phyloP scores from a whole-genome alignment of 2,329 filamentous ascomycete genomes.

The Ceratocystis alfenasii region DNA sequence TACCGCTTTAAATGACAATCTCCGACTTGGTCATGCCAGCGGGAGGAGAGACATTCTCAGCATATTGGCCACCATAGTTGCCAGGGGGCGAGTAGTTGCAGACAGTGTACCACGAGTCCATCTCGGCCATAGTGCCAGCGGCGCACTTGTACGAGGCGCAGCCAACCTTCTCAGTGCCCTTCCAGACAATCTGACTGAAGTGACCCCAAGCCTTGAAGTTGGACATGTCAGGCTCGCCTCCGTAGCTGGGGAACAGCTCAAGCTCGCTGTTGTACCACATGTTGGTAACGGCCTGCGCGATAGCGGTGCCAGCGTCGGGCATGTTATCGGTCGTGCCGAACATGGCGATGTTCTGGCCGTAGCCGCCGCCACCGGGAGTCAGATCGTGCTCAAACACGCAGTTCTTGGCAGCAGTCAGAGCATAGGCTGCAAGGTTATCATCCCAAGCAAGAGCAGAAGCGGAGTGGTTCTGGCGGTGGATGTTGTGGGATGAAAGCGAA shows the following conservation, averaged over 20 bases:
- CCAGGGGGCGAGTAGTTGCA: conserved; percentile 76
- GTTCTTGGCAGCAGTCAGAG: conserved; percentile 47
- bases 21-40: conserved; percentile 24
- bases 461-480: conserved; percentile 74
- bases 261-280: conserved; percentile 84
- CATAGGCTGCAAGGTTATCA: conserved; percentile 49
- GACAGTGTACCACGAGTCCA: conserved; percentile 62
- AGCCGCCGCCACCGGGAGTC: conserved; percentile 49
- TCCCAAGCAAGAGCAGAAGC: conserved; percentile 55
- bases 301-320: conserved; percentile 32
- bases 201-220: conserved; percentile 55
- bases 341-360: conserved; percentile 88
- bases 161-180: conserved; percentile 31
- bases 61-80: conserved; percentile 45
- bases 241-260: conserved; percentile 47
- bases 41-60: conserved; percentile 38
- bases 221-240: conserved; percentile 45
- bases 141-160: conserved; percentile 60
- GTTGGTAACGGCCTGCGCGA: conserved; percentile 60
- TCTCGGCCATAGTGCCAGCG: conserved; percentile 34
- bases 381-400: conserved; percentile 68
- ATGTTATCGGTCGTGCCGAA: conserved; percentile 35
- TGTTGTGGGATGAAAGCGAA: conserved; percentile 64
- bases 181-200: conserved; percentile 37
- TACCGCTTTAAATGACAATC: conserved; percentile 26